Base-by-base conservation (phyloP, 192 early-diverging fungal species). In the Coemansia sp. region DNA sequence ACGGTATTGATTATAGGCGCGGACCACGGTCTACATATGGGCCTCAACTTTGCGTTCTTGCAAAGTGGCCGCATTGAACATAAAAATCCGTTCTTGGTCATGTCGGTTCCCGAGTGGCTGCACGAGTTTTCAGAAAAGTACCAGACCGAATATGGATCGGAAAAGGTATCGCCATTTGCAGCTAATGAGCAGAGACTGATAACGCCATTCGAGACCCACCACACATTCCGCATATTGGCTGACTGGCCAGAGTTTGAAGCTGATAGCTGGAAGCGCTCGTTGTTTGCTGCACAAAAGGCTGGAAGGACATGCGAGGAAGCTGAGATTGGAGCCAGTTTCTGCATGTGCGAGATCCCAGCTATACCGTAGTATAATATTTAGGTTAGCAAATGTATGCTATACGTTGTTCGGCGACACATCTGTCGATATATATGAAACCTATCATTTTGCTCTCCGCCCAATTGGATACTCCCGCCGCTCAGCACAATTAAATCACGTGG, bases 21-120 rank as follows among this genome's bases (percentile, higher is more conserved):
- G 1, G 80, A 83, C 71, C 80, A 83, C 44, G 80, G 80, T 0
- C 51, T 83, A 27, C 80, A 83, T 63, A 83, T 83, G 80, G 80
- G 80, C 3, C 16, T 83, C 3, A 83, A 83, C 49, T 83, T 83
- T 78, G 80, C 70, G 0, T 83, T 66, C 41, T 41, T 67, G 15
- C 72, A 83, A 15, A 83, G 70, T 20, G 80, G 80, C 3, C 68
- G 70, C 13, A 83, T 83, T 18, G 80, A 83, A 70, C 80, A 83
- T 46, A 63, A 83, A 38, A 83, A 83, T 24, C 80, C 80, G 27
- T 83, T 83, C 57, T 75, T 83, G 42, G 59, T 60, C 1, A 65
- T 83, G 64, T 71, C 61, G 5, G 49, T 83, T 11, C 80, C 80
- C 0, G 70, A 83, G 44, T 75, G 70, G 71, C 67, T 83, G 63